phyloP scores from a whole-genome alignment of 768 basidiomycete species.

The Lactifluus hygrophoroides region DNA sequence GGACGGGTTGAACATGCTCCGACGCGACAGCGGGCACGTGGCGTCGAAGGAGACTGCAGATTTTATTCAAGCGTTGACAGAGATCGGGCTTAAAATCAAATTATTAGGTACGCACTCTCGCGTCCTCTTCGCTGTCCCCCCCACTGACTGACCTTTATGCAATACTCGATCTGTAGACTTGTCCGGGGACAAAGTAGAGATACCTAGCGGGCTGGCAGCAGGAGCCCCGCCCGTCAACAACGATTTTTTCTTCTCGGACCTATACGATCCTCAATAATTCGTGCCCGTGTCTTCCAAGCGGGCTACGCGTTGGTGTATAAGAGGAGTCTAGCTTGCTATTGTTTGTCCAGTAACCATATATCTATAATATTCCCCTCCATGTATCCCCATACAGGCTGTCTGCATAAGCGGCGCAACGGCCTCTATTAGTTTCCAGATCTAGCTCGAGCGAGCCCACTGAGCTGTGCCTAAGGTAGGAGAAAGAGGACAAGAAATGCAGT shows the following conservation, averaged over 20 bases:
- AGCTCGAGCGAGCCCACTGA: background rate
- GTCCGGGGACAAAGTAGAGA: slow-evolving; percentile 82
- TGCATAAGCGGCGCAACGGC: background rate
- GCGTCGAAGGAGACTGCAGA: slow-evolving; percentile 78
- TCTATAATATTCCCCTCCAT: background rate
- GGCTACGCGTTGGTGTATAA: background rate
- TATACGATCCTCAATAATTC: slow-evolving; percentile 24
- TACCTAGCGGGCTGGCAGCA: slow-evolving; percentile 70
- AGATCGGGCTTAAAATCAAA: slow-evolving; percentile 88
- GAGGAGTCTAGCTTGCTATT: background rate
- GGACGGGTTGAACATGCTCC: slow-evolving; percentile 83
- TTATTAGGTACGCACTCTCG: slow-evolving; percentile 51
- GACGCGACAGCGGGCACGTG: slow-evolving; percentile 74
- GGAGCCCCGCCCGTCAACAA: slow-evolving; percentile 72
- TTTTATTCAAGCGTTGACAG: slow-evolving; percentile 80
- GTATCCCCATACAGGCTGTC: background rate
- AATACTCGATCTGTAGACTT: slow-evolving; percentile 45
- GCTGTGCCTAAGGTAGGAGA: slow-evolving; percentile 9
- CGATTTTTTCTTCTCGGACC: slow-evolving; percentile 82
- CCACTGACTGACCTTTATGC: background rate
- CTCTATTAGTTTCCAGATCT: slow-evolving; percentile 1
- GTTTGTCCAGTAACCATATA: background rate
- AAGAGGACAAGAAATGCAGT: slow-evolving; percentile 24
- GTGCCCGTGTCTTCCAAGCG: background rate
- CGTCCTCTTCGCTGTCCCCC: background rate